phyloP scores from a whole-genome alignment of 2,329 filamentous ascomycete species.

The Chaetomiaceae sp. region DNA sequence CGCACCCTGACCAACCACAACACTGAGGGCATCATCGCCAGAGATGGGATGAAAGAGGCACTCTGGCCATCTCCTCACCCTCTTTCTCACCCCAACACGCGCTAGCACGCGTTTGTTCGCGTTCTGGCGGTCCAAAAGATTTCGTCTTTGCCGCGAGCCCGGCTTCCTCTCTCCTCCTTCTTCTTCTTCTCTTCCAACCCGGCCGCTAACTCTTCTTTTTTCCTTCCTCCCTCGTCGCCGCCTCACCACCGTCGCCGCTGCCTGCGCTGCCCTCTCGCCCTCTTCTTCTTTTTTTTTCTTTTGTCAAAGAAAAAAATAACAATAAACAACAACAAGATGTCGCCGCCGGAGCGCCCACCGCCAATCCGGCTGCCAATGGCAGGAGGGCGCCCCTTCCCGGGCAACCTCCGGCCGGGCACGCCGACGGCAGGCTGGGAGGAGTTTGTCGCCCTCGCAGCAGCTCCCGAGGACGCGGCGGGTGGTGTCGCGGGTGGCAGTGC shows the following conservation, averaged over 20 bases:
- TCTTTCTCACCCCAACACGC: neutral
- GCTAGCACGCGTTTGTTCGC: too few species aligned
- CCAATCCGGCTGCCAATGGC: slow-evolving; percentile 13
- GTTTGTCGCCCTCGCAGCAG: neutral
- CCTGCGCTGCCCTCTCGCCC: neutral
- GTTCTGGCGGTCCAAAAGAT: neutral
- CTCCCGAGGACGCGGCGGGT: neutral
- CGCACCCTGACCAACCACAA: neutral
- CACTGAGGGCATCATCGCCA: neutral
- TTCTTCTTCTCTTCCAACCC: neutral
- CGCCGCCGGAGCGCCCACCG: neutral
- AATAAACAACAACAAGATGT: neutral
- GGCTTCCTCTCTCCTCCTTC: neutral
- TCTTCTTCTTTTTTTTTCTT: neutral
- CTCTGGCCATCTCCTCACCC: neutral
- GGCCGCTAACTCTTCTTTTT: neutral
- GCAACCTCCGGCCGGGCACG: slow-evolving; percentile 1
- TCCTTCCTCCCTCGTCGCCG: neutral
- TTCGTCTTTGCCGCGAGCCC: neutral
- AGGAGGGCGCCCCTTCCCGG: slow-evolving; percentile 14
- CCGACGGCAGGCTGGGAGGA: neutral
- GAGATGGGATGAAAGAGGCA: neutral
- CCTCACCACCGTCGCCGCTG: neutral
- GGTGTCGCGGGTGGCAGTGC: neutral
- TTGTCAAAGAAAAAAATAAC: neutral